A percentile compares a stretch with the other conserved stretches of the same genome.
These are phyloP conservation scores for Neurospora crassa DNA, from an alignment of 2,329 filamentous ascomycete genomes.

Conservation along the genomic window DNA sequence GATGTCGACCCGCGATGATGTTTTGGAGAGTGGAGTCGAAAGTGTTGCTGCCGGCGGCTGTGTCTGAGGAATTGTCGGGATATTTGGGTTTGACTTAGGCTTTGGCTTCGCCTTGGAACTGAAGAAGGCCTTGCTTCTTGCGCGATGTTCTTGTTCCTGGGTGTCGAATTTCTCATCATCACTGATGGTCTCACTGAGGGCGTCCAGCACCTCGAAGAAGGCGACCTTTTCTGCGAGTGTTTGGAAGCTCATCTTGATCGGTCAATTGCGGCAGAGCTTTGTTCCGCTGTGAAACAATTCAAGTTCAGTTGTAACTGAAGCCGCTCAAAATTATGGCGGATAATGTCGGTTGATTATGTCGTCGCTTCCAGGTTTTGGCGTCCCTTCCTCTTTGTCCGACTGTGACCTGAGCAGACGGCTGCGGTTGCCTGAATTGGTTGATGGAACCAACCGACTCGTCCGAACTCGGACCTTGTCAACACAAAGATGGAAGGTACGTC, in stretches of 20 bases:
- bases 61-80: not conserved
- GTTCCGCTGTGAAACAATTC: not conserved
- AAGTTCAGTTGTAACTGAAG: not conserved
- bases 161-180: slow-evolving; percentile 23
- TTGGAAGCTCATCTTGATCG: slow-evolving; percentile 7
- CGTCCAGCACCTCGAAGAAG: slow-evolving; percentile 35
- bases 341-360: not conserved
- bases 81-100: not conserved
- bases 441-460: not conserved
- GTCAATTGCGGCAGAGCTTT: not conserved
- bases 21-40: not conserved
- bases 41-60: not conserved
- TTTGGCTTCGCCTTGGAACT: slow-evolving; percentile 4
- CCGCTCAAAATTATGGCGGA: not conserved
- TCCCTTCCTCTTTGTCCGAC: not conserved
- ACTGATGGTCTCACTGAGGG: slow-evolving; percentile 18
- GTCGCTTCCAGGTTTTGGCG: not conserved
- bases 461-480: not conserved
- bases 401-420: not conserved
- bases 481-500: not conserved
- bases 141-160: slow-evolving; percentile 27
- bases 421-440: not conserved
- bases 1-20: not conserved
- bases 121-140: slow-evolving; percentile 21
- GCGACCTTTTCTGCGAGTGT: slow-evolving; percentile 30